Evolutionary conservation across 768 basidiomycete species (phyloP).

Genomic region (Hygrophoropsis aurantiaca): DNA sequence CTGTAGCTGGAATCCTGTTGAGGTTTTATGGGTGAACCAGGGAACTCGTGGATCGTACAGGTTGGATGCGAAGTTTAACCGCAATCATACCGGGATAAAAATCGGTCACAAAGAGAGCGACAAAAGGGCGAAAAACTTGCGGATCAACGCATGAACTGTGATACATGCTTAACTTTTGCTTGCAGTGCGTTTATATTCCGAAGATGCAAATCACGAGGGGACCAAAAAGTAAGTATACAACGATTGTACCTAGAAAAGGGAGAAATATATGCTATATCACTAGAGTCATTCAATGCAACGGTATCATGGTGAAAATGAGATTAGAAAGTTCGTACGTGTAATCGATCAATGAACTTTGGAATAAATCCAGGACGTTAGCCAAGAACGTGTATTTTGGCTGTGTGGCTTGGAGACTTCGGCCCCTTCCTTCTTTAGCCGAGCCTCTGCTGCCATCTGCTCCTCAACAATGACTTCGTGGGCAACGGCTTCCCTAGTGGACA

Average conservation of each 20-base stretch:
- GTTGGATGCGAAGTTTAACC: not conserved
- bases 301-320: not conserved
- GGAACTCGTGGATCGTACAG: no score
- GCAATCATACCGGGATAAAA: conserved; percentile 5
- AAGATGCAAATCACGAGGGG: conserved; percentile 1
- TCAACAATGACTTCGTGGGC: conserved; percentile 69
- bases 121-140: conserved; percentile 5
- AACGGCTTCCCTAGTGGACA: conserved; percentile 65
- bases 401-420: conserved; percentile 45
- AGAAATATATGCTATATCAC: no score
- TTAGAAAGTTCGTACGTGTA: not conserved
- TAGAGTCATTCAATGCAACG: not conserved
- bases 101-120: conserved; percentile 7
- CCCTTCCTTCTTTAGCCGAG: conserved; percentile 55
- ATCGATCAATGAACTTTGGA: conserved; percentile 22
- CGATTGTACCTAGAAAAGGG: not conserved
- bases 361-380: conserved; percentile 71
- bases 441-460: conserved; percentile 56
- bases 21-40: no score
- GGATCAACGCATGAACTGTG: no score
- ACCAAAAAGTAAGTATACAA: conserved; percentile 1
- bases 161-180: not conserved
- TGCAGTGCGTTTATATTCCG: not conserved
- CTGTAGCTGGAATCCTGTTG: no score
- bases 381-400: conserved; percentile 43